Evolutionary conservation across 1,284 basidiomycete genomes (phyloP).

Genomic region (Ganoderma lingzhi): DNA sequence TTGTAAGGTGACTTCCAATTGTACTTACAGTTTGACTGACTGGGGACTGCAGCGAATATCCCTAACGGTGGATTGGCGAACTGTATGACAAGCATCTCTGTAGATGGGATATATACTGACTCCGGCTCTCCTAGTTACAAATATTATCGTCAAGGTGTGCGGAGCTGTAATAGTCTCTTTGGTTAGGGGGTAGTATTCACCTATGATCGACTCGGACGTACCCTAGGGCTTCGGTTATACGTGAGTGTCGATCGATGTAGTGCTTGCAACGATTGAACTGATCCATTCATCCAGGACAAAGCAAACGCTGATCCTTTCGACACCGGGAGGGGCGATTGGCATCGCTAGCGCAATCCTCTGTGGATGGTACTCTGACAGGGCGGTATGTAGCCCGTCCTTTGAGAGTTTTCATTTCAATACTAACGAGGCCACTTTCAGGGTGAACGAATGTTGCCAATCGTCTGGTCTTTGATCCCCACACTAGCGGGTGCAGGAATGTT

Average conservation of each 20-base stretch:
- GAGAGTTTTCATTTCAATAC: neutral
- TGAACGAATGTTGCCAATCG: constrained; percentile 71
- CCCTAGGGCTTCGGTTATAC: constrained; percentile 65
- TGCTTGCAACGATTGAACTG: too few species aligned
- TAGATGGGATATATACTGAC: neutral
- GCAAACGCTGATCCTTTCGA: constrained; percentile 68
- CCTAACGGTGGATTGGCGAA: constrained; percentile 74
- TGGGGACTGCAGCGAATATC: constrained; percentile 55
- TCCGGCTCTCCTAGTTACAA: constrained; percentile 54
- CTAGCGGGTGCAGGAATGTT: constrained; percentile 65
- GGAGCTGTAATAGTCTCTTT: neutral
- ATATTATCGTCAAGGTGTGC: constrained; percentile 59
- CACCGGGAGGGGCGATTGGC: constrained; percentile 64
- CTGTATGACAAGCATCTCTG: constrained; percentile 49
- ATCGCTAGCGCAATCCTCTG: constrained; percentile 58
- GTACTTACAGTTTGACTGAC: neutral
- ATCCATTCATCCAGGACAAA: constrained; percentile 51
- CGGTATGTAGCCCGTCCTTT: constrained; percentile 43
- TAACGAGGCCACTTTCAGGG: constrained; percentile 43
- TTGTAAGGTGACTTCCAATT: neutral
- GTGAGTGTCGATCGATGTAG: constrained; percentile 42
- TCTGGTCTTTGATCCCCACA: constrained; percentile 67
- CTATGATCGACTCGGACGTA: neutral
- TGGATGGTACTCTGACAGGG: constrained; percentile 73
- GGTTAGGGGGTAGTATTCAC: neutral